These are phyloP conservation scores for Dioscorea zingiberensis DNA, from an alignment of 106 monocot species.

Conservation along the genomic window DNA sequence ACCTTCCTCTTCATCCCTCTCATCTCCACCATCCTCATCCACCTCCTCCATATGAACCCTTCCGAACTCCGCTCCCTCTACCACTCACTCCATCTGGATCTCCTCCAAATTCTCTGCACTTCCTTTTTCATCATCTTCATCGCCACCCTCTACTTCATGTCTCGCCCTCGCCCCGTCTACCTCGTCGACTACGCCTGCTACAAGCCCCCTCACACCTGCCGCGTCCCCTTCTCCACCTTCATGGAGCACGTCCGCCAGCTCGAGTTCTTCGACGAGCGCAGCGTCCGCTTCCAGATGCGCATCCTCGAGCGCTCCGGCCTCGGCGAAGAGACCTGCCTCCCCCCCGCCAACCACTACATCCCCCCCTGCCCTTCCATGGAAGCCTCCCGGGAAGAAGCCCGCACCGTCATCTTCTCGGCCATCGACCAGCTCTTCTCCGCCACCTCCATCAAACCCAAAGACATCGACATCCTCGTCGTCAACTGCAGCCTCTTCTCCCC, in stretches of 20 bases:
- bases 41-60: conserved; percentile 11
- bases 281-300: conserved; percentile 9
- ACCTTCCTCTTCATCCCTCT: no score
- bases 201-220: conserved; percentile 29
- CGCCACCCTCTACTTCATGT: conserved; percentile 32
- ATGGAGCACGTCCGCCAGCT: conserved; percentile 46
- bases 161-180: conserved; percentile 39
- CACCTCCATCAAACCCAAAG: conserved; percentile 30
- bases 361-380: conserved; percentile 4
- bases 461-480: conserved; percentile 54
- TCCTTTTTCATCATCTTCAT: conserved; percentile 5
- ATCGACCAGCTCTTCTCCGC: neutral
- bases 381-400: neutral
- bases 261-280: neutral
- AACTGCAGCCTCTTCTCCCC: conserved; percentile 64
- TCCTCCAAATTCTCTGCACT: conserved; percentile 8
- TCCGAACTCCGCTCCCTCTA: conserved; percentile 6
- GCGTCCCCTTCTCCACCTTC: conserved; percentile 51
- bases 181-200: conserved; percentile 55
- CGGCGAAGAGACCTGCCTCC: conserved; percentile 27
- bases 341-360: conserved; percentile 14
- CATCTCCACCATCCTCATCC: no score
- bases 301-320: conserved; percentile 17
- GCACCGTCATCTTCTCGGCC: conserved; percentile 1
- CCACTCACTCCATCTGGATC: conserved; percentile 3